phyloP scores from a whole-genome alignment of 305 asterid genomes.

The Caryopteris hybrid region DNA sequence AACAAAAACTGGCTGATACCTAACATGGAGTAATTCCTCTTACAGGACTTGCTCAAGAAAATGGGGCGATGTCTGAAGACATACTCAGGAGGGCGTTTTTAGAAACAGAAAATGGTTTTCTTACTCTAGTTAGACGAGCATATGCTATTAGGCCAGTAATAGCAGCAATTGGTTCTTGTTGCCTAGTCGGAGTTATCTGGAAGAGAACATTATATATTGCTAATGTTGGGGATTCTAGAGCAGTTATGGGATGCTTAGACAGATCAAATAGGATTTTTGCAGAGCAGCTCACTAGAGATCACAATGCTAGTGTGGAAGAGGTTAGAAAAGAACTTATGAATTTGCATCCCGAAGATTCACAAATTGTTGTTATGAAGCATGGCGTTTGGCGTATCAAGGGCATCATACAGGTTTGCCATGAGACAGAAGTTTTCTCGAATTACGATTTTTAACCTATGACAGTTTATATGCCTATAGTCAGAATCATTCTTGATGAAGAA shows the following conservation, averaged over 20 bases:
- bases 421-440: background rate
- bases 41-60: slow-evolving; percentile 55
- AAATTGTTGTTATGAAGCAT: slow-evolving; percentile 41
- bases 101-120: slow-evolving; percentile 68
- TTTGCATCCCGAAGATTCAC: slow-evolving; percentile 61
- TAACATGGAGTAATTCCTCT: background rate
- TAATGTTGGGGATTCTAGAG: slow-evolving; percentile 73
- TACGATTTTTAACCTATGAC: background rate
- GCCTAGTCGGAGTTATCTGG: slow-evolving; percentile 75
- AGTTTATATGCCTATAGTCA: no score
- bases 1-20: background rate
- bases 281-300: slow-evolving; percentile 72
- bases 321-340: slow-evolving; percentile 57
- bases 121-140: slow-evolving; percentile 45
- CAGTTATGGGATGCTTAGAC: slow-evolving; percentile 48
- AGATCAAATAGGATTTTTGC: slow-evolving; percentile 44
- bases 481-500: background rate
- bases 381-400: slow-evolving; percentile 86
- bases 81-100: slow-evolving; percentile 45
- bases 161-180: slow-evolving; percentile 65
- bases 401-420: slow-evolving; percentile 57
- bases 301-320: slow-evolving; percentile 58
- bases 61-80: slow-evolving; percentile 48
- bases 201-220: slow-evolving; percentile 50
- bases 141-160: slow-evolving; percentile 36